These are phyloP conservation scores for Athelia sp. DNA, from an alignment of 1,284 basidiomycete species.

Conservation along the genomic window DNA sequence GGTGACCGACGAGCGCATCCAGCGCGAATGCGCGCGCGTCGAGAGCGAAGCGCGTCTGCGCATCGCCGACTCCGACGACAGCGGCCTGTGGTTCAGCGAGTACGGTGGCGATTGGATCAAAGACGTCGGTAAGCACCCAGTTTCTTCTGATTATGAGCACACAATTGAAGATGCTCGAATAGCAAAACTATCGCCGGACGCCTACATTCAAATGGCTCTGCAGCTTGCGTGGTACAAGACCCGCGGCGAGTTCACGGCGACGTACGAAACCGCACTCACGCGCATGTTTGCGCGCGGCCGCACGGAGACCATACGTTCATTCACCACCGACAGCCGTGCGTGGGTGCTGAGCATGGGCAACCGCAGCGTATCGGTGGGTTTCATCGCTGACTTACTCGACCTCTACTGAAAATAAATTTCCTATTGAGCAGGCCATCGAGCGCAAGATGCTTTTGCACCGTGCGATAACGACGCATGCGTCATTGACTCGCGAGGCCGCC, in stretches of 20 bases:
- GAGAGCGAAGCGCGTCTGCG: constrained; percentile 54
- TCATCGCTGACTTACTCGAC: background rate
- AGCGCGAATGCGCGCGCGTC: constrained; percentile 57
- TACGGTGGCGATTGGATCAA: constrained; percentile 95
- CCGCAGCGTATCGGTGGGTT: constrained; percentile 40
- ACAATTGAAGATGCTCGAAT: too few relatives aligned
- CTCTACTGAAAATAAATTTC: too few relatives aligned
- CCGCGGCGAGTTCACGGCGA: constrained; percentile 78
- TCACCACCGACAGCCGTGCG: constrained; percentile 71
- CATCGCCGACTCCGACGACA: constrained; percentile 80
- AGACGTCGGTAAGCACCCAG: constrained; percentile 52
- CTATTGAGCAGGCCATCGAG: too few relatives aligned
- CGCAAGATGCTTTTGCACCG: constrained; percentile 48
- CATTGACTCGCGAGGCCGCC: constrained; percentile 75
- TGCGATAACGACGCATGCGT: constrained; percentile 74
- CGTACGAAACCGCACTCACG: constrained; percentile 94
- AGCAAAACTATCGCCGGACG: constrained; percentile 83
- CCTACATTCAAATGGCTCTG: constrained; percentile 89
- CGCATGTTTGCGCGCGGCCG: constrained; percentile 88
- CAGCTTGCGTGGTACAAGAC: constrained; percentile 90
- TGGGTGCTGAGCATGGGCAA: constrained; percentile 81
- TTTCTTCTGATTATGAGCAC: background rate
- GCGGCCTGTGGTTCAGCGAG: constrained; percentile 80
- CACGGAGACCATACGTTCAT: constrained; percentile 87
- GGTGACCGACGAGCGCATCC: constrained; percentile 63